phyloP scores from a whole-genome alignment of 2,329 filamentous ascomycete species.

The Nigrospora sphaerica region DNA sequence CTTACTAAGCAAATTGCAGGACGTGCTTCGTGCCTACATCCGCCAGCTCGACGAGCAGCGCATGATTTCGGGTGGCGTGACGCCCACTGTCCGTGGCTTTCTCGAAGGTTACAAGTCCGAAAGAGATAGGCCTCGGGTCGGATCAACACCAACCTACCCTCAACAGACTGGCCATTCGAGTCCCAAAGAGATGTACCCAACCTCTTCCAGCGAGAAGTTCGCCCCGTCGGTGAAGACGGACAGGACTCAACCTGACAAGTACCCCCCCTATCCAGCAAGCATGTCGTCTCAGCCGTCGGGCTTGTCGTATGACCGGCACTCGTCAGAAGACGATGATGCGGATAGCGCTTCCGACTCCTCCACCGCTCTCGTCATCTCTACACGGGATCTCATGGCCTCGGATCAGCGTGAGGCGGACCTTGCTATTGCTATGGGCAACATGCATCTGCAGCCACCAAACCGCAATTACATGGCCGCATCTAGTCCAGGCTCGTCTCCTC shows the following conservation, averaged over 20 bases:
- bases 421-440: constrained; percentile 30
- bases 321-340: constrained; percentile 28
- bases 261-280: constrained; percentile 9
- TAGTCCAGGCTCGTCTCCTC: constrained; percentile 25
- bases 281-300: constrained; percentile 12
- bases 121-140: constrained; percentile 21
- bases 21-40: constrained; percentile 54
- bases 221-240: constrained; percentile 30
- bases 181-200: constrained; percentile 27
- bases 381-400: constrained; percentile 44
- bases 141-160: constrained; percentile 18
- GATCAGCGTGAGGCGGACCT: constrained; percentile 32
- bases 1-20: constrained; percentile 29
- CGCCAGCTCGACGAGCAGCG: constrained; percentile 48
- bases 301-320: constrained; percentile 26
- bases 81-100: constrained; percentile 45
- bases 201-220: constrained; percentile 32
- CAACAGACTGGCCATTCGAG: constrained; percentile 12
- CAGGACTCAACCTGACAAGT: constrained; percentile 25
- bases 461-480: constrained; percentile 24
- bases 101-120: constrained; percentile 29
- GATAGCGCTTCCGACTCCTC: constrained; percentile 23
- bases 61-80: constrained; percentile 31
- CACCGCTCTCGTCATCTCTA: constrained; percentile 42
- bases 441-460: constrained; percentile 28